These are phyloP conservation scores for Evernia prunastri DNA, from an alignment of 495 filamentous ascomycete species.

Conservation along the genomic window DNA sequence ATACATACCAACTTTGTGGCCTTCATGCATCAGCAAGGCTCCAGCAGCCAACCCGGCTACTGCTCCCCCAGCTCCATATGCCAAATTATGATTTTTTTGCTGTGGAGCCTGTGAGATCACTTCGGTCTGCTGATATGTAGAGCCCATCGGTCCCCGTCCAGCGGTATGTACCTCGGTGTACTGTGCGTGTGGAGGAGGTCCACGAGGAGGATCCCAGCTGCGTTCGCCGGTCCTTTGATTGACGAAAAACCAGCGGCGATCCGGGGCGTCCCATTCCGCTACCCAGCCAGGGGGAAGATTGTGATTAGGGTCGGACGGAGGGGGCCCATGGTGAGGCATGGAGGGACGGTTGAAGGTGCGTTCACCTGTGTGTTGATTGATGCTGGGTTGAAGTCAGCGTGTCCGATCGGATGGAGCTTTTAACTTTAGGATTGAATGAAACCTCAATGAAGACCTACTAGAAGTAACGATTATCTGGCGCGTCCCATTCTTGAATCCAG, in stretches of 20 bases:
- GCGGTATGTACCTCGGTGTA: background rate
- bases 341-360: conserved; percentile 2
- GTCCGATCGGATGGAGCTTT: too few relatives aligned
- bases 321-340: background rate
- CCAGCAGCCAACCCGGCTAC: conserved; percentile 3
- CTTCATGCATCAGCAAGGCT: conserved; percentile 3
- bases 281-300: conserved; percentile 3
- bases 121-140: conserved; percentile 2
- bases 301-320: background rate
- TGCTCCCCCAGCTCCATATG: background rate
- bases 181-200: background rate
- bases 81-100: background rate
- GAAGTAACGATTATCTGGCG: background rate
- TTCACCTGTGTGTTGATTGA: conserved; percentile 2
- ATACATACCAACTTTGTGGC: conserved; percentile 3
- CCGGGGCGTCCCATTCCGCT: conserved; percentile 1
- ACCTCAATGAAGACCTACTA: background rate
- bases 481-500: conserved; percentile 7
- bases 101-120: conserved; percentile 1
- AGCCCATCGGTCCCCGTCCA: conserved; percentile 1
- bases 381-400: background rate
- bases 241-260: conserved; percentile 4
- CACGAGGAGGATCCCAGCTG: background rate
- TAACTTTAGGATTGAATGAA: background rate
- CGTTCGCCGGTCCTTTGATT: background rate